Evolutionary conservation across 2,329 filamentous ascomycete genomes (phyloP).

Genomic region (Lachnellula cervina): DNA sequence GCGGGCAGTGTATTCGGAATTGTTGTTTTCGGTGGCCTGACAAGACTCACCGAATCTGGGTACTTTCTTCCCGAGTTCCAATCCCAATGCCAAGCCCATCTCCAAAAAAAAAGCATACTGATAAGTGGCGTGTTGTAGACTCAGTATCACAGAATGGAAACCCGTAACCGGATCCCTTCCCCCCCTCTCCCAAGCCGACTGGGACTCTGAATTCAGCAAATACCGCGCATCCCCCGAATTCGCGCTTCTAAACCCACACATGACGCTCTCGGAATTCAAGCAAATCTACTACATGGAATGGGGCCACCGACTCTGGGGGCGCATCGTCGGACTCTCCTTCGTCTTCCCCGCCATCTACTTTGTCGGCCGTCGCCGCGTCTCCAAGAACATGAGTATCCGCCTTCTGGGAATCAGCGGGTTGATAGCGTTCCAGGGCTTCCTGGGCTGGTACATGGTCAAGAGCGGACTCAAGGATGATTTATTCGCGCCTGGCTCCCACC

Average conservation of each 20-base stretch:
- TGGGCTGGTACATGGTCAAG: conserved; percentile 99
- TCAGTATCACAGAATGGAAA: conserved; percentile 98
- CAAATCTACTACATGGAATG: conserved; percentile 99
- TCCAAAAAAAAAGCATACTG: background rate
- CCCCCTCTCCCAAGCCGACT: conserved; percentile 71
- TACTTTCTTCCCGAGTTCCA: conserved; percentile 38
- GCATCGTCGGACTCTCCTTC: conserved; percentile 85
- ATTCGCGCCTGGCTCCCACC: conserved; percentile 84
- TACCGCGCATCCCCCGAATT: conserved; percentile 93
- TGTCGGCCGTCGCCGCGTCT: conserved; percentile 72
- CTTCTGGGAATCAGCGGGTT: conserved; percentile 79
- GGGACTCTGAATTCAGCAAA: conserved; percentile 89
- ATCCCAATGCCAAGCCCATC: background rate
- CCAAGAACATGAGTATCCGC: conserved; percentile 68
- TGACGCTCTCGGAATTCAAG: conserved; percentile 92
- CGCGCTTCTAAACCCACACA: conserved; percentile 83
- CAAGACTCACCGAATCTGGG: conserved; percentile 93
- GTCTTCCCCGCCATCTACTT: conserved; percentile 86
- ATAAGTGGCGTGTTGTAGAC: conserved; percentile 42
- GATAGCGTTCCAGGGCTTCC: conserved; percentile 90
- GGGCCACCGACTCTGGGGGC: conserved; percentile 91
- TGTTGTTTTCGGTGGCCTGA: conserved; percentile 90
- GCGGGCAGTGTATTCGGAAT: conserved; percentile 95
- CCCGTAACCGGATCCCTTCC: conserved; percentile 90
- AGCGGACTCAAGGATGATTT: conserved; percentile 93